Conservation (phyloP, 331 rosid genomes). For the Ulmus americana region DNA sequence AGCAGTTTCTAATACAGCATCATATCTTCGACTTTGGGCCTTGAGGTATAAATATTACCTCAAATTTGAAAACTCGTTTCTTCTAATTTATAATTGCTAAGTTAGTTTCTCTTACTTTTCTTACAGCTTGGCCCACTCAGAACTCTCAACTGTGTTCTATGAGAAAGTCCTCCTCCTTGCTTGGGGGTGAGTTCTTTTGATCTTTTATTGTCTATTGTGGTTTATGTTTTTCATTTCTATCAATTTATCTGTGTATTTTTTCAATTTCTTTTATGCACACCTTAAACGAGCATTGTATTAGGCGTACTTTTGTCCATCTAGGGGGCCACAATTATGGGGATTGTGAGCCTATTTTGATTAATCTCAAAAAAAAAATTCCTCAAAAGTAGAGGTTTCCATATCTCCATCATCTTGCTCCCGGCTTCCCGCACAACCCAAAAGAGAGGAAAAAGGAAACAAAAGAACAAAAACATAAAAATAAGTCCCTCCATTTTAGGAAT, state of each 20-base stretch:
- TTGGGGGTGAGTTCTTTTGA: slow-evolving; percentile 74
- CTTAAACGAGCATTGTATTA: background rate
- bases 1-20: slow-evolving; percentile 97
- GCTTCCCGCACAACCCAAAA: too few relatives aligned
- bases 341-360: background rate
- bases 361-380: background rate
- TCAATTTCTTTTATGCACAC: background rate
- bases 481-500: background rate
- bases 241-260: background rate
- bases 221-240: background rate
- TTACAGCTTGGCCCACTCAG: slow-evolving; percentile 98
- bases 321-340: too few relatives aligned
- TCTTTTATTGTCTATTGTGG: background rate
- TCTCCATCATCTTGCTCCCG: background rate
- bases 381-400: background rate
- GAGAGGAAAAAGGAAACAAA: background rate
- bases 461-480: background rate
- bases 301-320: background rate
- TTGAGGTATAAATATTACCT: slow-evolving; percentile 49
- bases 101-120: slow-evolving; percentile 24
- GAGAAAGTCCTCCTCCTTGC: slow-evolving; percentile 97
- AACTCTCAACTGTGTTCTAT: slow-evolving; percentile 91
- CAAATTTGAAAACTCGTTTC: slow-evolving; percentile 20
- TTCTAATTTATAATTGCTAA: slow-evolving; percentile 4
- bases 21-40: slow-evolving; percentile 99